Evolutionary conservation across 164 flowering plant species (phyloP), one percentile per base, ranked within the genome.

Genomic region (Annona cherimola): DNA sequence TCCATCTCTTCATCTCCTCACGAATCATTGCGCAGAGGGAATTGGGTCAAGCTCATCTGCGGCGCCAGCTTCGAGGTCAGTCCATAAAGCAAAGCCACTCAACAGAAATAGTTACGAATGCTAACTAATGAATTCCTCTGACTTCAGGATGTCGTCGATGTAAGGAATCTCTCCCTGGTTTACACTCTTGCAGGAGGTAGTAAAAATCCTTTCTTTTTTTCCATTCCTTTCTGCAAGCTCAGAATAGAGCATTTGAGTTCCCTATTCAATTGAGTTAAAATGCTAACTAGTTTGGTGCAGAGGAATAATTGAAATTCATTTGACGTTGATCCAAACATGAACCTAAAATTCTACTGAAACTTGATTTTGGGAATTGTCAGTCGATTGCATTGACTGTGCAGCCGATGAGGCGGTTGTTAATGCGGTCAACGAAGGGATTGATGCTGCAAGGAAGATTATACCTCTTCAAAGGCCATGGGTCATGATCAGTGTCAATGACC

Each of bases 151-250:
- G 87, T 83, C 54, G 84, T 83, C 67, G 94, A 90, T 74, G 74
- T 90, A 71, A 86, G 97, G 79, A 89, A 90, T 79, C 90, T 92
- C n/a, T 90, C 92, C 68, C 84, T 89, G 19, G 85, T 92, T 68
- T 90, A 92, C 85, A 84, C 97, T 70, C 86, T 92, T 18, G 93
- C 97, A 45, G 97, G 95, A 84, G 95, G 95, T 90, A 66, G 74
- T 43, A 45, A 11, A 64, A 45, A 67, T 35, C 5, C 26, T 4
- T 2, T 6, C 42, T 35, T 3, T 9, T 60, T 39, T 18, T 46
- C n/a, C 5, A 1, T 63, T 42, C 63, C 4, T 50, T 46, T 46
- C 12, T 46, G 5, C 14, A 9, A 50, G 14, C 14, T 50, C 14
- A 50, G 9, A 16, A 50, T 7, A 16, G 35, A 26, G 57, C 5